phyloP scores from a whole-genome alignment of 2,329 filamentous ascomycete genomes.

The Parafenestella ontariensis region DNA sequence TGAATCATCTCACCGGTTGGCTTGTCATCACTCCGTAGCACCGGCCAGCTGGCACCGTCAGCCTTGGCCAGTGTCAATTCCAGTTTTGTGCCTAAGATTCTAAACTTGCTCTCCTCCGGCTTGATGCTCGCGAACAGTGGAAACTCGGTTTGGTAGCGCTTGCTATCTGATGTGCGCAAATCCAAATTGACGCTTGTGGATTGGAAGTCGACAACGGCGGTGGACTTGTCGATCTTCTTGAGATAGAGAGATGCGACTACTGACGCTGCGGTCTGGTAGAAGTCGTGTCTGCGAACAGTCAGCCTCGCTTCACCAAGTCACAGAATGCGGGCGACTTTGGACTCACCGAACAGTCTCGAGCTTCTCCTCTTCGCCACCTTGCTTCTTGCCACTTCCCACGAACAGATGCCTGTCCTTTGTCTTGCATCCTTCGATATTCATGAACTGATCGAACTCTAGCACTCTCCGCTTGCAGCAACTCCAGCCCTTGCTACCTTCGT shows the following conservation, averaged over 20 bases:
- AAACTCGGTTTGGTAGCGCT: conserved; percentile 78
- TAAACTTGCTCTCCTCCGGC: conserved; percentile 74
- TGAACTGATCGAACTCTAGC: conserved; percentile 96
- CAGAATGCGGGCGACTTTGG: not conserved
- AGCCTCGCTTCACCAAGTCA: conserved; percentile 3
- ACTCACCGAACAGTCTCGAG: conserved; percentile 76
- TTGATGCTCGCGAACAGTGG: conserved; percentile 81
- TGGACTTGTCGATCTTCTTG: conserved; percentile 92
- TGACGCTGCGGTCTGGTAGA: conserved; percentile 86
- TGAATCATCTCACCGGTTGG: conserved; percentile 84
- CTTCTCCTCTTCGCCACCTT: conserved; percentile 78
- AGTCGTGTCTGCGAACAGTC: conserved; percentile 71
- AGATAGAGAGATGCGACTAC: conserved; percentile 94
- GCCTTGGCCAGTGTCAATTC: conserved; percentile 78
- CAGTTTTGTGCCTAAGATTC: conserved; percentile 87
- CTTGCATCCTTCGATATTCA: conserved; percentile 92
- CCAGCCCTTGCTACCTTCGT: conserved; percentile 98
- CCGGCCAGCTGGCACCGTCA: conserved; percentile 82
- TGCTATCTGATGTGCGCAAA: conserved; percentile 83
- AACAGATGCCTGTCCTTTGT: conserved; percentile 85
- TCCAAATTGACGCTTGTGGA: conserved; percentile 73
- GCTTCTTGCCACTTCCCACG: conserved; percentile 76
- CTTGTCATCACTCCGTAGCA: conserved; percentile 79
- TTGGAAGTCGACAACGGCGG: conserved; percentile 74
- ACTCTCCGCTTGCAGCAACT: conserved; percentile 95